These are phyloP conservation scores for sweet orange (Citrus sinensis) DNA, from an alignment of 345 rosid genomes.

Conservation along the genomic window DNA sequence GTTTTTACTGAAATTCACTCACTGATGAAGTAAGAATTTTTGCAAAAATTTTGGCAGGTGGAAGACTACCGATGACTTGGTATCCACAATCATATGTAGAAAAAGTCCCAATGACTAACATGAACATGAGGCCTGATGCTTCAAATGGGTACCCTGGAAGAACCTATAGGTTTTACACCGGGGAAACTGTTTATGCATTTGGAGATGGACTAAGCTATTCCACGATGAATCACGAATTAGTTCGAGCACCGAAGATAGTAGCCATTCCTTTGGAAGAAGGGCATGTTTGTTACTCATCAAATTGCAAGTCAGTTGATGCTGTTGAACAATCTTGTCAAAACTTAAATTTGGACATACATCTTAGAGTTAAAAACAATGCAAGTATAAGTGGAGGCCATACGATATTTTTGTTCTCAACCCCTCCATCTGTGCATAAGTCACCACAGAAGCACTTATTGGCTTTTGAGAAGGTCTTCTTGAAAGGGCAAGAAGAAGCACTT, in stretches of 20 bases:
- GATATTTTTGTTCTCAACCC: slow-evolving; percentile 65
- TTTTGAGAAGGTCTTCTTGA: slow-evolving; percentile 63
- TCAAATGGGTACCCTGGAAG: slow-evolving; percentile 83
- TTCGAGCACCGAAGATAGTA: slow-evolving; percentile 55
- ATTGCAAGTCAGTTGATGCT: slow-evolving; percentile 58
- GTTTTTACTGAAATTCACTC: too few relatives aligned
- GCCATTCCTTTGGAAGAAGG: slow-evolving; percentile 39
- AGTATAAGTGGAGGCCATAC: slow-evolving; percentile 56
- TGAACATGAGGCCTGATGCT: slow-evolving; percentile 90
- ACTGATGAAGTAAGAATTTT: neutral
- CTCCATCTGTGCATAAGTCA: slow-evolving; percentile 64
- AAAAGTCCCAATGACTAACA: slow-evolving; percentile 82
- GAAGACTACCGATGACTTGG: slow-evolving; percentile 96
- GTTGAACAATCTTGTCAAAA: slow-evolving; percentile 39
- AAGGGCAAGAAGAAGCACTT: slow-evolving; percentile 22
- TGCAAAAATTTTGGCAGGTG: slow-evolving; percentile 31
- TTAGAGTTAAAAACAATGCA: slow-evolving; percentile 55
- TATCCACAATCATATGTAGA: slow-evolving; percentile 75
- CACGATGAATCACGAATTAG: slow-evolving; percentile 34
- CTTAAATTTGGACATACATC: slow-evolving; percentile 42
- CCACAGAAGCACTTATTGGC: slow-evolving; percentile 67
- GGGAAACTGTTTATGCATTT: slow-evolving; percentile 73
- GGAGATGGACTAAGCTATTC: slow-evolving; percentile 91
- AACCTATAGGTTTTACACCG: slow-evolving; percentile 83
- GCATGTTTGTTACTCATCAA: slow-evolving; percentile 54